Evolutionary conservation across 495 filamentous ascomycete genomes (phyloP).

Genomic region (Cryomyces minteri): DNA sequence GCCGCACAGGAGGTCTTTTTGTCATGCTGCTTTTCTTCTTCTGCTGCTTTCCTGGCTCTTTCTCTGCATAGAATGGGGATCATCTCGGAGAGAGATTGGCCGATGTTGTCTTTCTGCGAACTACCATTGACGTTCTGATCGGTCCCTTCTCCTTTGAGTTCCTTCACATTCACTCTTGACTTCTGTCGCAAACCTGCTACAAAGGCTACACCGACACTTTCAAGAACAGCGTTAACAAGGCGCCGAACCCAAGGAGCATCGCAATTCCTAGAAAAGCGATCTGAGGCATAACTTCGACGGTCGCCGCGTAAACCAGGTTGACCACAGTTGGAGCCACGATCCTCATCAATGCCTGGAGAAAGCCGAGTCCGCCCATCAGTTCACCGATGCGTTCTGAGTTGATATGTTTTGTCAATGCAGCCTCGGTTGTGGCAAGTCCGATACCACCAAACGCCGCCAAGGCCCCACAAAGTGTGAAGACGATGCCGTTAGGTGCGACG

Average conservation of each 20-base stretch:
- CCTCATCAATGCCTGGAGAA: conserved; percentile 1
- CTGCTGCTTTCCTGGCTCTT: too few species aligned
- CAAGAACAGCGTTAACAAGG: too few species aligned
- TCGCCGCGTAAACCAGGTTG: not conserved
- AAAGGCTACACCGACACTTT: too few species aligned
- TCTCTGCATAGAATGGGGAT: too few species aligned
- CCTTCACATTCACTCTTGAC: too few species aligned
- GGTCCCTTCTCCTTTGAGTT: too few species aligned
- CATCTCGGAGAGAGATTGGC: too few species aligned
- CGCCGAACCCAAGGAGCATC: not conserved
- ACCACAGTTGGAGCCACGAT: conserved; percentile 1
- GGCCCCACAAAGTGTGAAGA: conserved; percentile 1
- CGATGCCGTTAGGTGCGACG: not conserved
- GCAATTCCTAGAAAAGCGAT: conserved; percentile 1
- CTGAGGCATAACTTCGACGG: not conserved
- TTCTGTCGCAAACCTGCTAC: too few species aligned
- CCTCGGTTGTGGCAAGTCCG: conserved; percentile 2
- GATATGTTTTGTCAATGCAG: conserved; percentile 1
- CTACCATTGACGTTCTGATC: too few species aligned
- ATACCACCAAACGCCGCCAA: conserved; percentile 1
- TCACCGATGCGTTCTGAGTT: not conserved
- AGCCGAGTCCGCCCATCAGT: conserved; percentile 1
- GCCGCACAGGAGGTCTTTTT: too few species aligned
- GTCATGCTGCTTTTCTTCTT: too few species aligned
- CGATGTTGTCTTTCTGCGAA: too few species aligned